Evolutionary conservation across 805 yeast genomes (phyloP), one percentile per base, ranked within the genome.

Genomic region (Pachysolen tannophilus): DNA sequence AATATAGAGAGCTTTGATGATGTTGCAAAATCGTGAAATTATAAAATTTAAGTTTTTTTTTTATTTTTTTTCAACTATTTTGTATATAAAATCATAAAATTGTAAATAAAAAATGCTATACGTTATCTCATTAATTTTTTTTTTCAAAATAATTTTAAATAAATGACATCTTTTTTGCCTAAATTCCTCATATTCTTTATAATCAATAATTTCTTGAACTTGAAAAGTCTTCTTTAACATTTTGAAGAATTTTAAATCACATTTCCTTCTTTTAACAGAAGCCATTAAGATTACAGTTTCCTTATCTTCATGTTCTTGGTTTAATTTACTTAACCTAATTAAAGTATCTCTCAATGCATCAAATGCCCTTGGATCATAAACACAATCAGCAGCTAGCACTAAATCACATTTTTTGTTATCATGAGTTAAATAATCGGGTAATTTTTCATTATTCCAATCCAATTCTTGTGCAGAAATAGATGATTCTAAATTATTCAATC

Each of bases 371-470:
- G 72, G 80, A 19, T 69, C 54, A 39, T 74, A 74, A 10, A 75
- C 79, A 49, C 79, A 73, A 48, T 74, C 81, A 0, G 80, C 80
- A 5, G 79, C 80, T 17, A 74, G 46, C 3, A 74, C 52, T 5
- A 72, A 52, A 48, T 72, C 77, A 3, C 62, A 59, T 17, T 37
- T 36, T 5, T 27, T 21, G 9, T 38, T 35, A 5, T 50, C 55
- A 1, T 45, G 46, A 8, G 42, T 26, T 8, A 65, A 55, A 34
- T 56, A 61, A 1, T 43, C 54, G 5, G 72, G 71, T 9, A 65
- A 41, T 2, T 47, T 46, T 15, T 53, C 56, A 6, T 70, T 70
- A 8, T 57, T 61, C 76, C 80, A 73, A 35, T 61, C 57, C 10
- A 74, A 52, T 4, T 55, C 65, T 10, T 48, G 53, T 4, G 77